Conservation (phyloP, 208 protist genomes). For the Leishmania gerbilli region DNA sequence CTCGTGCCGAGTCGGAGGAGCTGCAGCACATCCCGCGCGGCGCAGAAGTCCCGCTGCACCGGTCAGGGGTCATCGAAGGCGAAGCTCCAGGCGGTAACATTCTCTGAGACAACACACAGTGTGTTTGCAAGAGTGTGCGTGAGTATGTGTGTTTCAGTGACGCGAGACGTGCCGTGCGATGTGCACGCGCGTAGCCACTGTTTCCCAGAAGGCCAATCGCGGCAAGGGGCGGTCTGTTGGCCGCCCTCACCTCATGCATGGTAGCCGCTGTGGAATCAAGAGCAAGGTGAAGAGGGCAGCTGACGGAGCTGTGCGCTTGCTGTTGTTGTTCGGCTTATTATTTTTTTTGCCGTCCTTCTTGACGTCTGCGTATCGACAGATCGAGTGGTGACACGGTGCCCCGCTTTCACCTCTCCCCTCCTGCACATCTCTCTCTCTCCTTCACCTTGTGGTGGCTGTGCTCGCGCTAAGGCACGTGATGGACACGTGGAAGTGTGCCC, state of each 20-base stretch:
- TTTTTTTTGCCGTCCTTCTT: not conserved
- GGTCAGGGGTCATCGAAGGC: constrained; percentile 58
- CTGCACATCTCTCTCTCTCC: not conserved
- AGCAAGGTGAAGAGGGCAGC: not conserved
- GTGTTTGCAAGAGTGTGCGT: not conserved
- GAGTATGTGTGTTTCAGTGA: not conserved
- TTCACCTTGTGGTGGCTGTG: not conserved
- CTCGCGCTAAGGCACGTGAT: not conserved
- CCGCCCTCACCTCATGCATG: not conserved
- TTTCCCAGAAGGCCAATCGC: not conserved
- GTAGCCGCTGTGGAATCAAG: not conserved
- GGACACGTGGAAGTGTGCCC: not conserved
- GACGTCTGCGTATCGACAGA: not conserved
- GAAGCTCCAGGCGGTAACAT: constrained; percentile 60
- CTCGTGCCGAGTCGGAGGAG: constrained; percentile 55
- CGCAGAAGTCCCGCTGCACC: constrained; percentile 39
- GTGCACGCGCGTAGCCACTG: not conserved
- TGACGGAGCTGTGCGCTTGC: not conserved
- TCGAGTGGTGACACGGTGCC: not conserved
- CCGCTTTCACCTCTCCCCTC: not conserved
- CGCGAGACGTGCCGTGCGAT: not conserved
- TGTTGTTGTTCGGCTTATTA: not conserved
- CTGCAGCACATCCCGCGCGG: constrained; percentile 45
- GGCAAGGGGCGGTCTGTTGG: not conserved
- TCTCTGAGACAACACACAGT: constrained; percentile 11